These are phyloP conservation scores for Sporisorium iseilematis-ciliati DNA, from an alignment of 1,284 basidiomycete species.

Conservation along the genomic window DNA sequence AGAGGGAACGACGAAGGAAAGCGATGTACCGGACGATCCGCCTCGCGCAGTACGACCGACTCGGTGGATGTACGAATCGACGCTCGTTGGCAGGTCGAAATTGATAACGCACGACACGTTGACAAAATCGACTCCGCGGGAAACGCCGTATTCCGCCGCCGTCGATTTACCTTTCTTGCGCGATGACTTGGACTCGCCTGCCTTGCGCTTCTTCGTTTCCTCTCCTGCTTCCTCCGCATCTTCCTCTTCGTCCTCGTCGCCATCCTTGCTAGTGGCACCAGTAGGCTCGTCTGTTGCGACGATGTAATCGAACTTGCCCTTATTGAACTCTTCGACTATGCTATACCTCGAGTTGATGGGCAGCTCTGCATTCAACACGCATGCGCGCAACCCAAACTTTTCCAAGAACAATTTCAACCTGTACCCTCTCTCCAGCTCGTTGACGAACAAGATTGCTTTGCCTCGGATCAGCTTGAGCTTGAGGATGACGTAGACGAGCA, in stretches of 20 bases:
- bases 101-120: conserved; percentile 98
- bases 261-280: conserved; percentile 64
- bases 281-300: conserved; percentile 91
- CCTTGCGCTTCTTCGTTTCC: conserved; percentile 40
- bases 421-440: conserved; percentile 94
- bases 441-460: conserved; percentile 97
- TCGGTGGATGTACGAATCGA: conserved; percentile 93
- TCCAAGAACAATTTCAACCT: conserved; percentile 96
- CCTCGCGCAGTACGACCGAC: conserved; percentile 96
- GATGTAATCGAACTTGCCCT: conserved; percentile 97
- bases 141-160: conserved; percentile 84
- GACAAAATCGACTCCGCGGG: conserved; percentile 96
- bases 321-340: conserved; percentile 98
- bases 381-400: conserved; percentile 95
- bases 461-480: conserved; percentile 94
- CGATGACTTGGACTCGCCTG: conserved; percentile 1
- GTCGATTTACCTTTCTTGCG: conserved; percentile 11
- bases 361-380: conserved; percentile 95
- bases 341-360: conserved; percentile 96
- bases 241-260: conserved; percentile 33
- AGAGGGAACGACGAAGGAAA: conserved; percentile 87
- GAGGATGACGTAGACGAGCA: conserved; percentile 92
- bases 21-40: conserved; percentile 89
- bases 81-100: conserved; percentile 91
- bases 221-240: conserved; percentile 15